A percentile compares a stretch with the other conserved stretches of the same genome.
Evolutionary conservation across 2,329 filamentous ascomycete species (phyloP).

Genomic region (Elsinoe perseae): DNA sequence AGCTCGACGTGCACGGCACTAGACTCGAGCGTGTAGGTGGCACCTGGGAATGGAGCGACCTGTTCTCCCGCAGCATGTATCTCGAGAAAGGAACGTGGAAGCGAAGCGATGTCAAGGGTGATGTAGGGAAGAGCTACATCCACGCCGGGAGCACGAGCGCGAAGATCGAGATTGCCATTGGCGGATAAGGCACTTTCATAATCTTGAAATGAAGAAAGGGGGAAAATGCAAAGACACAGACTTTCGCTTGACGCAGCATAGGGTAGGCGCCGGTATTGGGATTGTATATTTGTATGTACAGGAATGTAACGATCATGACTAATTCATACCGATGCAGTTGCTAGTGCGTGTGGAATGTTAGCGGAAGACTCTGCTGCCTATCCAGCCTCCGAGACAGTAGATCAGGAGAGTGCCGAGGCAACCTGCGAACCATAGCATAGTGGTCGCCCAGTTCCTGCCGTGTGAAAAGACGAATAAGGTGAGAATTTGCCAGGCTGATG

Average conservation of each 20-base stretch:
- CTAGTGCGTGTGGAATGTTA: background rate
- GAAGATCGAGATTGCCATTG: background rate
- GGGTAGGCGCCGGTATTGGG: background rate
- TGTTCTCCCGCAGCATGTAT: background rate
- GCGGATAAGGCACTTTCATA: background rate
- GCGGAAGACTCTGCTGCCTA: background rate
- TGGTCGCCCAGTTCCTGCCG: background rate
- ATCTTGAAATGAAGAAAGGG: background rate
- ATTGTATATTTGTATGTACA: background rate
- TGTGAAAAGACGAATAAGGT: background rate
- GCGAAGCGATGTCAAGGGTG: background rate
- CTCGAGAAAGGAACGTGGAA: constrained; percentile 12
- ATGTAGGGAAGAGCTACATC: background rate
- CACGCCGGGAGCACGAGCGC: background rate
- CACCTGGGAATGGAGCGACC: constrained; percentile 1
- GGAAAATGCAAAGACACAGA: background rate
- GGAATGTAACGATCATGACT: constrained; percentile 1
- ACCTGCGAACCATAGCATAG: constrained; percentile 8
- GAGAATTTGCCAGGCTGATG: background rate
- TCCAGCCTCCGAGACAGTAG: background rate
- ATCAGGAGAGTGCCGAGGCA: background rate
- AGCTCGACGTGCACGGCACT: constrained; percentile 2
- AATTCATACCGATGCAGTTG: background rate
- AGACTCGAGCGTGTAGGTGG: constrained; percentile 1
- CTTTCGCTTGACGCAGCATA: background rate